A percentile compares a stretch with the other conserved stretches of the same genome.
Evolutionary conservation across 495 filamentous ascomycete genomes (phyloP).

Genomic region (Penicillium crystallinum): DNA sequence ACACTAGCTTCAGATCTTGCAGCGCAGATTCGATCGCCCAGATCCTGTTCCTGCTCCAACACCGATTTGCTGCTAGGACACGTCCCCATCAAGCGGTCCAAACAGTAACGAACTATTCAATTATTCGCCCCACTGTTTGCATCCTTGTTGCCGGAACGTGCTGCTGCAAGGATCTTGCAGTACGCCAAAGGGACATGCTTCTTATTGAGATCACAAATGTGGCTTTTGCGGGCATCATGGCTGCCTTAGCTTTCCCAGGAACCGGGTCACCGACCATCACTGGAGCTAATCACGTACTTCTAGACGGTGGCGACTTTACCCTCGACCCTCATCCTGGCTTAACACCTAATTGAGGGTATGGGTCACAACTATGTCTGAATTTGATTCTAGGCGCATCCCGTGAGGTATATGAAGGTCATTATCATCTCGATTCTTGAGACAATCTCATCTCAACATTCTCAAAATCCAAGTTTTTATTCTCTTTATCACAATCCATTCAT

Average conservation of each 20-base stretch:
- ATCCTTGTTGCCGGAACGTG: conserved; percentile 19
- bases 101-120: background rate
- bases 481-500: background rate
- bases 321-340: background rate
- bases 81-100: conserved; percentile 6
- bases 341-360: conserved; percentile 9
- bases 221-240: background rate
- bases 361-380: conserved; percentile 1
- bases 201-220: conserved; percentile 11
- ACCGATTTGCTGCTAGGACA: background rate
- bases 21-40: conserved; percentile 16
- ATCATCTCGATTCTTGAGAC: background rate
- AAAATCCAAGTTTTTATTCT: background rate
- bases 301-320: conserved; percentile 20
- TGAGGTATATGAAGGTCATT: conserved; percentile 22
- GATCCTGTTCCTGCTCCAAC: conserved; percentile 13
- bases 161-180: conserved; percentile 24
- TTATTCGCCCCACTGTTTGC: conserved; percentile 6
- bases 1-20: conserved; percentile 22
- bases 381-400: conserved; percentile 8
- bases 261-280: conserved; percentile 15
- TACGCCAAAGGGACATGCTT: background rate
- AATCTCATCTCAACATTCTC: conserved; percentile 3
- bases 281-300: conserved; percentile 16
- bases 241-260: conserved; percentile 14